Percentiles rank a stretch among this genome's conserved stretches.
Conservation (phyloP, 2,329 filamentous ascomycete species). For the Colletotrichum sp. region DNA sequence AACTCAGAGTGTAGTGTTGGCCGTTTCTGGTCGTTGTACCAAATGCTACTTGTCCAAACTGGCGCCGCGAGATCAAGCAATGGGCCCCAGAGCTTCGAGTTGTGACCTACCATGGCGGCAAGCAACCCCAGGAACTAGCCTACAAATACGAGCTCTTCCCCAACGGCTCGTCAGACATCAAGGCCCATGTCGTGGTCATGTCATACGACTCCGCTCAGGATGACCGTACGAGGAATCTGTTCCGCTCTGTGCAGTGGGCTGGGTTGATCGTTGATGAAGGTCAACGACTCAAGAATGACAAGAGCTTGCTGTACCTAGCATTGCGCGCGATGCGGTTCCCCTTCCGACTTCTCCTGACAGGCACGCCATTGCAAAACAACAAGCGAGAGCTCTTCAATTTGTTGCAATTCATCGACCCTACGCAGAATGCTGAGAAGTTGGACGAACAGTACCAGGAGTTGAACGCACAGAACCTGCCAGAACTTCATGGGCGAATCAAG, state of each 20-base stretch:
- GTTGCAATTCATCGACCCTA: conserved; percentile 88
- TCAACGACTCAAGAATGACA: conserved; percentile 93
- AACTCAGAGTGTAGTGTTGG: conserved; percentile 62
- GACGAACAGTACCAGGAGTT: conserved; percentile 80
- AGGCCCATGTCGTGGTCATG: conserved; percentile 90
- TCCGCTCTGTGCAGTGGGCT: conserved; percentile 79
- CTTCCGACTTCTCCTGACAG: conserved; percentile 87
- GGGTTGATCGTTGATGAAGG: conserved; percentile 94
- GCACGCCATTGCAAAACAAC: conserved; percentile 94
- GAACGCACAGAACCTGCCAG: conserved; percentile 79
- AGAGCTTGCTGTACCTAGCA: conserved; percentile 79
- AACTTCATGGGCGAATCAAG: conserved; percentile 84
- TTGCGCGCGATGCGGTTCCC: conserved; percentile 77
- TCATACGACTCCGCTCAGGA: conserved; percentile 92
- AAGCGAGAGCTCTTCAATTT: conserved; percentile 94
- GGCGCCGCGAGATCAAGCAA: conserved; percentile 93
- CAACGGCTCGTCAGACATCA: conserved; percentile 66
- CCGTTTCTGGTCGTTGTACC: conserved; percentile 94
- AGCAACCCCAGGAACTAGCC: conserved; percentile 75
- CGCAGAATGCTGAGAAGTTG: conserved; percentile 70
- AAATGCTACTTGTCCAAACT: conserved; percentile 96
- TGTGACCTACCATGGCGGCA: conserved; percentile 89
- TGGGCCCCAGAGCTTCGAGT: conserved; percentile 88
- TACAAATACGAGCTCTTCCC: conserved; percentile 88
- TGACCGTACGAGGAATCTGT: conserved; percentile 66